These are phyloP conservation scores for Chalaropsis thielavioides DNA, from an alignment of 2,329 filamentous ascomycete species.

Conservation along the genomic window DNA sequence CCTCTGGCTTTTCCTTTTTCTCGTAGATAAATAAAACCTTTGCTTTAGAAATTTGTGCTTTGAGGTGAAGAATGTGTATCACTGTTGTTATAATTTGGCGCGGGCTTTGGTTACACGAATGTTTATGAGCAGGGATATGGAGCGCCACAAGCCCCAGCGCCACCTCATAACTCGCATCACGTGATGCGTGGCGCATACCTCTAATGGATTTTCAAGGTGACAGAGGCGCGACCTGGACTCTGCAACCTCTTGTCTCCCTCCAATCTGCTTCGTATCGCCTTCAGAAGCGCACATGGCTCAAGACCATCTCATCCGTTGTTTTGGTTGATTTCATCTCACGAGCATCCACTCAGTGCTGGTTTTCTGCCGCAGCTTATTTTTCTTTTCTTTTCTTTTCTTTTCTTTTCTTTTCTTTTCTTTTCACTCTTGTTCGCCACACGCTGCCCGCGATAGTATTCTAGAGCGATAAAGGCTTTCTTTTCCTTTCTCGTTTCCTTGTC, in stretches of 20 bases:
- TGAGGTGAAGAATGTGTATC: not conserved
- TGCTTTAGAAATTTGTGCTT: not conserved
- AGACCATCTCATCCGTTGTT: not conserved
- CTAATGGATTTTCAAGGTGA: not conserved
- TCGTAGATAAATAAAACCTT: slow-evolving; percentile 2
- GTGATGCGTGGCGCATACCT: not conserved
- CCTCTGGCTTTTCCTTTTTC: not conserved
- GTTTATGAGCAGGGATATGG: not conserved
- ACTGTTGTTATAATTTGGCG: not conserved
- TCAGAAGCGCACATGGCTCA: not conserved
- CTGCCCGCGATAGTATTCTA: not conserved
- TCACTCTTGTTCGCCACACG: not conserved
- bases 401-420: not conserved
- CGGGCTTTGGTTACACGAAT: not conserved
- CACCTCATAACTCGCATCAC: not conserved
- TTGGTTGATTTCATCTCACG: not conserved
- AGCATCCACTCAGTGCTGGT: not conserved
- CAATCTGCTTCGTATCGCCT: not conserved
- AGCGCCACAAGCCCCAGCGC: not conserved
- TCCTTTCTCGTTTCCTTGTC: not conserved
- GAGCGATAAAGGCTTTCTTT: not conserved
- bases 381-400: not conserved
- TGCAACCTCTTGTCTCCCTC: not conserved
- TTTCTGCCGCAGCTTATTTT: not conserved
- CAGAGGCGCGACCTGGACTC: not conserved